Conservation (phyloP, 2,329 filamentous ascomycete species). For the Claviceps sorghi region DNA sequence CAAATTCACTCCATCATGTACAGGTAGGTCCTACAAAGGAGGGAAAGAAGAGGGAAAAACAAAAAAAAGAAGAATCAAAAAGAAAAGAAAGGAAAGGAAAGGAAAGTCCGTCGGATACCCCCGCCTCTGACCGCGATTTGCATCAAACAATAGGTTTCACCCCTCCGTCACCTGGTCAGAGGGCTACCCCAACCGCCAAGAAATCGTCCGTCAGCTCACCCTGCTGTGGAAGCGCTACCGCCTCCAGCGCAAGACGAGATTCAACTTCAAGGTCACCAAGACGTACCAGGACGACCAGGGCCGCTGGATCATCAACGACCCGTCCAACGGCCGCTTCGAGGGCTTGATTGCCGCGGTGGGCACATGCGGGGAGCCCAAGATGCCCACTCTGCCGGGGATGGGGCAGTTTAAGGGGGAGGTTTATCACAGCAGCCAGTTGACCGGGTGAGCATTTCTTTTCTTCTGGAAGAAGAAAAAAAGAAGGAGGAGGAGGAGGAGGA, state of each 20-base stretch:
- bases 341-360: constrained; percentile 67
- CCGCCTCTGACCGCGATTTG: neutral
- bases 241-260: constrained; percentile 55
- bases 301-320: constrained; percentile 65
- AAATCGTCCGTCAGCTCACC: constrained; percentile 60
- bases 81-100: too few species aligned
- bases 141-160: constrained; percentile 38
- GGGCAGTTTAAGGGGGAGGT: constrained; percentile 58
- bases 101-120: too few species aligned
- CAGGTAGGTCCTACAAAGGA: constrained; percentile 21
- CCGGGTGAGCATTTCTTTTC: constrained; percentile 28
- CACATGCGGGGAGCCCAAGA: constrained; percentile 65
- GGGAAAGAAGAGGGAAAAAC: too few species aligned
- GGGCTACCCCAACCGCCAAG: constrained; percentile 63
- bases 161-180: constrained; percentile 59
- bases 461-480: neutral
- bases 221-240: constrained; percentile 63
- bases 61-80: too few species aligned
- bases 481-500: too few species aligned
- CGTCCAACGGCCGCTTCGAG: constrained; percentile 57
- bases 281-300: constrained; percentile 54
- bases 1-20: constrained; percentile 84
- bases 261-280: constrained; percentile 53
- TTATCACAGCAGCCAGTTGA: constrained; percentile 61
- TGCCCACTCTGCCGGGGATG: constrained; percentile 55